phyloP scores from a whole-genome alignment of 148 eudicot genomes.

The Heliamphora exappendiculata region DNA sequence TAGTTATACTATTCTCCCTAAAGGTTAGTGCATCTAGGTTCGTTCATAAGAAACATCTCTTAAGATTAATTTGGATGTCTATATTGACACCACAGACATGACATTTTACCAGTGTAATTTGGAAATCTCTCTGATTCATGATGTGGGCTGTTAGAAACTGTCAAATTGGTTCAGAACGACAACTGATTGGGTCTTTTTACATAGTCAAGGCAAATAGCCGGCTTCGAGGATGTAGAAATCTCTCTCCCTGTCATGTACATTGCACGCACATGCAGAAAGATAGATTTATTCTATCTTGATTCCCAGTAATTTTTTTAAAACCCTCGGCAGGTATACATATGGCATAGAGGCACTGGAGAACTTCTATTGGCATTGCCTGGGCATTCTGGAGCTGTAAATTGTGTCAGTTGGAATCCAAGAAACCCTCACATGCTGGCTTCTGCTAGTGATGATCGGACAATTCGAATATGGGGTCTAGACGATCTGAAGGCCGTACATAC shows the following conservation, averaged over 20 bases:
- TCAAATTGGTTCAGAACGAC: constrained; percentile 1
- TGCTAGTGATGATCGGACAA: constrained; percentile 80
- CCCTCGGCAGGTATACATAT: constrained; percentile 67
- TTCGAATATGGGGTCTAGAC: constrained; percentile 73
- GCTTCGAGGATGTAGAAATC: background rate
- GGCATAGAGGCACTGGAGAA: constrained; percentile 73
- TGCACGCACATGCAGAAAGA: background rate
- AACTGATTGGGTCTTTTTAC: background rate
- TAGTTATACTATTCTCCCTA: too few species aligned
- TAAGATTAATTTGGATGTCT: background rate
- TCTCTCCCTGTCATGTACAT: background rate
- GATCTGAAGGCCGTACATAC: constrained; percentile 18
- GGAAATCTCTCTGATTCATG: background rate
- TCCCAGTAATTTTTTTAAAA: background rate
- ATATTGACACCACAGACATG: background rate
- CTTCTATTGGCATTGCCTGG: constrained; percentile 56
- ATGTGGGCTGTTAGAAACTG: background rate
- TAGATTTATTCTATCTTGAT: background rate
- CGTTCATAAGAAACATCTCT: background rate
- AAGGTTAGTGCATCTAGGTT: too few species aligned
- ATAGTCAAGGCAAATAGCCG: background rate
- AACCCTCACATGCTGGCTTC: constrained; percentile 84
- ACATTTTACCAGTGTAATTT: background rate
- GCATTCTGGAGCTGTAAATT: constrained; percentile 74
- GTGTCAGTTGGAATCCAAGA: constrained; percentile 83